Evolutionary conservation across 208 protist species (phyloP).

Genomic region (Trypanosoma brucei): DNA sequence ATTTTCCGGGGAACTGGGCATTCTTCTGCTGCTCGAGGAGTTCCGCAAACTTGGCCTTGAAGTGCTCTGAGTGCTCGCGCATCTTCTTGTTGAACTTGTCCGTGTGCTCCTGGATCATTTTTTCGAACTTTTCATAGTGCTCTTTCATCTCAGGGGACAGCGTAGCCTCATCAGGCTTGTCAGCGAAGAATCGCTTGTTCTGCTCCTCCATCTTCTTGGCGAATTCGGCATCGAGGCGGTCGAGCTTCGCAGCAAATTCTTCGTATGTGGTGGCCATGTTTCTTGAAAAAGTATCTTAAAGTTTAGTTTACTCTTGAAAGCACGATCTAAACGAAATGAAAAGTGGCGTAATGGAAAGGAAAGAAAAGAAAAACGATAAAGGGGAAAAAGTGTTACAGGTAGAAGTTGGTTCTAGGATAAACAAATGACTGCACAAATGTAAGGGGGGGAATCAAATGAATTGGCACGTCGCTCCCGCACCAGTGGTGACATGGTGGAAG

Average conservation of each 20-base stretch:
- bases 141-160: constrained; percentile 91
- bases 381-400: neutral
- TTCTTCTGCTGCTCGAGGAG: constrained; percentile 91
- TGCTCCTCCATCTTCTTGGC: constrained; percentile 91
- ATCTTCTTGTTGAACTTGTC: constrained; percentile 93
- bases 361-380: neutral
- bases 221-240: constrained; percentile 88
- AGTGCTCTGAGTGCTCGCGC: constrained; percentile 88
- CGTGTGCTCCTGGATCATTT: constrained; percentile 91
- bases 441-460: neutral
- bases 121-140: constrained; percentile 91
- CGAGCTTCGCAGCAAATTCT: constrained; percentile 86
- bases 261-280: constrained; percentile 84
- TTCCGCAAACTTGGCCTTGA: constrained; percentile 89
- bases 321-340: neutral
- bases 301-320: constrained; percentile 2
- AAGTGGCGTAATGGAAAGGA: neutral
- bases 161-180: constrained; percentile 86
- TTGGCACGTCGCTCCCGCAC: no score
- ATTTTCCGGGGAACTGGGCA: constrained; percentile 85
- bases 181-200: constrained; percentile 91
- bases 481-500: no score
- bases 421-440: neutral
- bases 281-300: constrained; percentile 1
- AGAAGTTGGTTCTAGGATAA: neutral